These are phyloP conservation scores for apple (Malus domestica) DNA, from an alignment of 306 rosid genomes.

Conservation along the genomic window DNA sequence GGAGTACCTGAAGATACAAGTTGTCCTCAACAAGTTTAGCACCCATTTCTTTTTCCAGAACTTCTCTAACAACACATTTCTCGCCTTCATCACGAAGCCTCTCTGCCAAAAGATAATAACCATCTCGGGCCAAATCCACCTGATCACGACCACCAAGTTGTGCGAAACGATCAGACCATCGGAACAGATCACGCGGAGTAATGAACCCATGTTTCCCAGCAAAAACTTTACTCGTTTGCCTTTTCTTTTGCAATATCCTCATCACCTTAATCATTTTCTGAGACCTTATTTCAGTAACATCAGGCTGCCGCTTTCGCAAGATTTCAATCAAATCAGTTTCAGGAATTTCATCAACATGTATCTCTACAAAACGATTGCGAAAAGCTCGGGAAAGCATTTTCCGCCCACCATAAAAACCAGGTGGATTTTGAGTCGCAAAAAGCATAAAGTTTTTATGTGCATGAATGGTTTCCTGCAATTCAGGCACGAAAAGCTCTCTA, in stretches of 20 bases:
- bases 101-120: slow-evolving; percentile 93
- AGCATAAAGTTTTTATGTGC: slow-evolving; percentile 90
- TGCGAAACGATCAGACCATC: slow-evolving; percentile 85
- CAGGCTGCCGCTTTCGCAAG: slow-evolving; percentile 50
- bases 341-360: slow-evolving; percentile 89
- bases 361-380: slow-evolving; percentile 88
- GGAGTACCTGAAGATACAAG: slow-evolving; percentile 58
- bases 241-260: slow-evolving; percentile 68
- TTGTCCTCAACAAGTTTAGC: slow-evolving; percentile 34
- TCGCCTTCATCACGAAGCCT: slow-evolving; percentile 66
- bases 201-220: slow-evolving; percentile 93
- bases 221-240: slow-evolving; percentile 75
- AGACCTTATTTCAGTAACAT: slow-evolving; percentile 54
- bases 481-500: slow-evolving; percentile 93
- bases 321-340: slow-evolving; percentile 66
- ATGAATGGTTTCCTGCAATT: slow-evolving; percentile 55
- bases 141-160: slow-evolving; percentile 47
- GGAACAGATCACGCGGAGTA: slow-evolving; percentile 90
- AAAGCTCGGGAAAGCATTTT: slow-evolving; percentile 93
- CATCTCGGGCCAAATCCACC: slow-evolving; percentile 83
- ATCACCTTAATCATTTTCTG: slow-evolving; percentile 78
- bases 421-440: slow-evolving; percentile 97
- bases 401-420: slow-evolving; percentile 83
- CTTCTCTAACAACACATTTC: slow-evolving; percentile 53
- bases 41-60: slow-evolving; percentile 46